Percentiles rank a stretch among this genome's conserved stretches.
phyloP scores from a whole-genome alignment of 75 land plant species.

The Adiantum capillusveneris region DNA sequence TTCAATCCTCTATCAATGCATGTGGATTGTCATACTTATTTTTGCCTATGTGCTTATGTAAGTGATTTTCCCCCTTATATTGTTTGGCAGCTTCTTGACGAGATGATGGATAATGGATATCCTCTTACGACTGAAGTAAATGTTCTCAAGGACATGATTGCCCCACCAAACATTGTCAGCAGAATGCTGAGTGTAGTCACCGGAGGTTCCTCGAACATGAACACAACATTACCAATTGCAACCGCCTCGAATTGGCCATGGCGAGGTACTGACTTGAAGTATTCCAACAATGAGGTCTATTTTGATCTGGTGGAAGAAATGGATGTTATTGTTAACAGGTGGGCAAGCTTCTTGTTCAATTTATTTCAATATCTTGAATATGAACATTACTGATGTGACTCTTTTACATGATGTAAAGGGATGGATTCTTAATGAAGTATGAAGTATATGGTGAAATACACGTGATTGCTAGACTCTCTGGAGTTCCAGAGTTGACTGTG shows the following conservation, averaged over 20 bases:
- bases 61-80: too few relatives aligned
- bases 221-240: constrained; percentile 74
- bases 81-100: constrained; percentile 77
- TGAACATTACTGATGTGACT: neutral
- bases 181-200: constrained; percentile 90
- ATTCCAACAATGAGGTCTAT: constrained; percentile 85
- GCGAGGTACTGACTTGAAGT: constrained; percentile 64
- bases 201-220: constrained; percentile 68
- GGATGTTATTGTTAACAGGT: constrained; percentile 83
- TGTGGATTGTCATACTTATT: too few relatives aligned
- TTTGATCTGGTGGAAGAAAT: constrained; percentile 90
- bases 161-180: constrained; percentile 84
- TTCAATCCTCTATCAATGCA: too few relatives aligned
- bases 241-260: constrained; percentile 82
- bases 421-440: constrained; percentile 73
- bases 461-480: constrained; percentile 71
- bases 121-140: constrained; percentile 94
- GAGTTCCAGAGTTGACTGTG: constrained; percentile 79
- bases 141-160: constrained; percentile 86
- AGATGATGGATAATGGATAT: constrained; percentile 99
- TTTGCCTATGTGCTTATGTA: neutral
- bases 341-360: neutral
- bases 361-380: too few relatives aligned
- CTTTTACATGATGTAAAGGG: constrained; percentile 30
- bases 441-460: constrained; percentile 92